Percentiles rank a stretch among this genome's conserved stretches.
These are phyloP conservation scores for Euphorbia peplus DNA, from an alignment of 345 rosid species.

Conservation along the genomic window DNA sequence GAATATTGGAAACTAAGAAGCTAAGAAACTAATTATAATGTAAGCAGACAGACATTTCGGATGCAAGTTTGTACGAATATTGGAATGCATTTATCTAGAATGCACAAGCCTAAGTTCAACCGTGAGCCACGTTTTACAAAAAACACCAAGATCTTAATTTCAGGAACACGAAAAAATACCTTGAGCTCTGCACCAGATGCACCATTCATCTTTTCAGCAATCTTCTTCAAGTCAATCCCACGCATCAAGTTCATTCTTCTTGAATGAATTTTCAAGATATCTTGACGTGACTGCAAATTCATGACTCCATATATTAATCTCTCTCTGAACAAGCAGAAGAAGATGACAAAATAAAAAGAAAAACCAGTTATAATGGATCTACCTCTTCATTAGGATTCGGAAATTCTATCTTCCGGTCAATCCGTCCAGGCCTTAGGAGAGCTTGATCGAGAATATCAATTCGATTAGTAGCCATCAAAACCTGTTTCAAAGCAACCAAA, in stretches of 20 bases:
- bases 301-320: constrained; percentile 1
- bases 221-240: constrained; percentile 95
- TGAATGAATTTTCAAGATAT: constrained; percentile 95
- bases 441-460: constrained; percentile 98
- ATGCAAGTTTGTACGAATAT: not conserved
- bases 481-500: constrained; percentile 43
- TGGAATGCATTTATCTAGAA: not conserved
- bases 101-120: not conserved
- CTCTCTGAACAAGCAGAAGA: not conserved
- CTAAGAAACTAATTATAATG: not conserved
- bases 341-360: not conserved
- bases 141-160: not conserved
- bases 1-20: no score
- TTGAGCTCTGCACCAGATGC: constrained; percentile 99
- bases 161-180: constrained; percentile 39
- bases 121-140: not conserved
- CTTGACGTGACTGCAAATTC: constrained; percentile 75
- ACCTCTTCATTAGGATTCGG: constrained; percentile 99
- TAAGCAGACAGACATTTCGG: not conserved
- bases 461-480: constrained; percentile 97
- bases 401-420: constrained; percentile 96
- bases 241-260: constrained; percentile 98
- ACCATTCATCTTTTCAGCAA: constrained; percentile 98
- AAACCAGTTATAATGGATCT: constrained; percentile 1
- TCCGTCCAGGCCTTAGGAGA: constrained; percentile 95